Percentiles rank a stretch among this genome's conserved stretches.
Conservation (phyloP, 23 red algal genomes). For the Gracilaria domingensis region DNA sequence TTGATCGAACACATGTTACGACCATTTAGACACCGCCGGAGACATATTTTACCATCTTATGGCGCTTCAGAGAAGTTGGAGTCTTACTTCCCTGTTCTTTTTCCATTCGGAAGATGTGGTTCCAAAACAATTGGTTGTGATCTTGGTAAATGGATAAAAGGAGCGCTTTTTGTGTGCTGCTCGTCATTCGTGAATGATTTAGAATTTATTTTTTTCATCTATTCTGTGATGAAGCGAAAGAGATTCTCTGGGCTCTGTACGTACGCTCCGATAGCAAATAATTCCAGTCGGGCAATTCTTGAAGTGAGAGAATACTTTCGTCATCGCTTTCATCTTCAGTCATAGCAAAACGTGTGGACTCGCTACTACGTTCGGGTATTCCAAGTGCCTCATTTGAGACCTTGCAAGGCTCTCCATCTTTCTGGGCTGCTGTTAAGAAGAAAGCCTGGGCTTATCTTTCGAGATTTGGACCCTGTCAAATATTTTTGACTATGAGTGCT, state of each 20-base stretch:
- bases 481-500: not conserved
- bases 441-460: not conserved
- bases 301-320: not conserved
- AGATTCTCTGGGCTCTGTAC: not conserved
- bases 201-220: too few species aligned
- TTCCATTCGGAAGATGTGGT: too few species aligned
- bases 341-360: not conserved
- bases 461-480: not conserved
- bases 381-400: not conserved
- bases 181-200: too few species aligned
- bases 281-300: not conserved
- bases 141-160: too few species aligned
- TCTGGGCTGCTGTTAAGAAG: not conserved
- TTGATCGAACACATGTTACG: too few species aligned
- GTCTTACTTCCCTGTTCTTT: too few species aligned
- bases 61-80: too few species aligned
- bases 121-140: too few species aligned
- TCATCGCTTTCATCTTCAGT: not conserved
- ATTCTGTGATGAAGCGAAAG: not conserved
- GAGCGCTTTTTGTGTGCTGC: too few species aligned
- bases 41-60: too few species aligned
- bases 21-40: too few species aligned
- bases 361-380: not conserved
- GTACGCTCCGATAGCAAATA: not conserved
- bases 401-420: not conserved